Evolutionary conservation across 2,329 filamentous ascomycete species (phyloP).

Genomic region (Eutypa lata): DNA sequence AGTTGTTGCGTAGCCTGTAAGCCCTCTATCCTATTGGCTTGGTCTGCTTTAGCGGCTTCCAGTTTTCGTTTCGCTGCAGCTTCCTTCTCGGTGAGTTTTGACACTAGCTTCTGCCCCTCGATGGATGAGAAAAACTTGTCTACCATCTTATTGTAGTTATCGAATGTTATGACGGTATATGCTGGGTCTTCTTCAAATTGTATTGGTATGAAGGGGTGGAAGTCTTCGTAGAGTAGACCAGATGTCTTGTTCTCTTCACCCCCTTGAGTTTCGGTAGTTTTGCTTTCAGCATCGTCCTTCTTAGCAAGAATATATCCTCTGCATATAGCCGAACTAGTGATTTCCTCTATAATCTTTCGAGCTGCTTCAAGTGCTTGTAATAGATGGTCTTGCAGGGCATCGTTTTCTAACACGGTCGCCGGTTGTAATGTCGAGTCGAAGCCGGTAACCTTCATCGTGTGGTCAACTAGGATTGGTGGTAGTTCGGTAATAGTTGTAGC

Average conservation of each 20-base stretch:
- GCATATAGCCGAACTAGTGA: conserved; percentile 62
- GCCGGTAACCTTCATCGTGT: conserved; percentile 67
- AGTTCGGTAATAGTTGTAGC: conserved; percentile 84
- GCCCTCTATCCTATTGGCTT: conserved; percentile 79
- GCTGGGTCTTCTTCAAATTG: conserved; percentile 70
- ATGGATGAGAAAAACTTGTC: conserved; percentile 97
- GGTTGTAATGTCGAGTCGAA: conserved; percentile 69
- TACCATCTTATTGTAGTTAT: conserved; percentile 87
- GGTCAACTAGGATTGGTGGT: conserved; percentile 83
- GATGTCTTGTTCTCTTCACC: conserved; percentile 36
- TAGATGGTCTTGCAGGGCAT: conserved; percentile 62
- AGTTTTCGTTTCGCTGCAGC: conserved; percentile 78
- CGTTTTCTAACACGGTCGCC: conserved; percentile 66
- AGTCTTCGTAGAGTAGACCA: conserved; percentile 81
- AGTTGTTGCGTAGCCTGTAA: conserved; percentile 77
- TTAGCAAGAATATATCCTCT: conserved; percentile 89
- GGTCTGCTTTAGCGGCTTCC: conserved; percentile 78
- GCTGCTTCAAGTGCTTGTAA: conserved; percentile 69
- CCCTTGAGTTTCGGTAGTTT: conserved; percentile 26
- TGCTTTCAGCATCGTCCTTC: conserved; percentile 32
- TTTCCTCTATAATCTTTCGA: conserved; percentile 62
- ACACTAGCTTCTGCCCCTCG: conserved; percentile 89
- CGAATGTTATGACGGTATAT: conserved; percentile 69
- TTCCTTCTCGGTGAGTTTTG: conserved; percentile 77
- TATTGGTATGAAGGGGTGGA: conserved; percentile 83